phyloP scores from a whole-genome alignment of 352 stramenopile species.

The Globisporangium uncinulatum region DNA sequence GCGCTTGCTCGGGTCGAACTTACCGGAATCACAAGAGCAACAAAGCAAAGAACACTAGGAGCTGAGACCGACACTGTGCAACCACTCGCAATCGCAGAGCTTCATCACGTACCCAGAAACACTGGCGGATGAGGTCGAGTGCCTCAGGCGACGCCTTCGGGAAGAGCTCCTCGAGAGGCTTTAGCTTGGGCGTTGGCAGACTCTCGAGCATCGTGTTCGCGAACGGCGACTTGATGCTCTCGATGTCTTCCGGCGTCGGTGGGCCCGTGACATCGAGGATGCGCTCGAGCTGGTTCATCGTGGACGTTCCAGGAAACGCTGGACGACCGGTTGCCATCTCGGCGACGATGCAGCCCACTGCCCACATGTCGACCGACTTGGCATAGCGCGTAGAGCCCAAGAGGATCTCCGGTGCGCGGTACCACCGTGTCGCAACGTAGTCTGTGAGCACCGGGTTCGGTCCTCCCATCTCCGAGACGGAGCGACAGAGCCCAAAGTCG shows the following conservation, averaged over 20 bases:
- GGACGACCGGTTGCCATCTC: slow-evolving; percentile 92
- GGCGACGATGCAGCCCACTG: slow-evolving; percentile 91
- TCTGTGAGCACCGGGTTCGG: slow-evolving; percentile 90
- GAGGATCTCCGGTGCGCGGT: slow-evolving; percentile 94
- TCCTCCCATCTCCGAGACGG: slow-evolving; percentile 78
- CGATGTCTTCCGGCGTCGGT: slow-evolving; percentile 86
- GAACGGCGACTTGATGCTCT: slow-evolving; percentile 91
- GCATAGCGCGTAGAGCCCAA: slow-evolving; percentile 92
- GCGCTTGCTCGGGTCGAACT: slow-evolving; percentile 90
- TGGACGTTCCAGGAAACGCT: slow-evolving; percentile 92
- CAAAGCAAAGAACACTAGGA: background rate
- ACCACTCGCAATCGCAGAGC: background rate
- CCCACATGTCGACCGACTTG: slow-evolving; percentile 93
- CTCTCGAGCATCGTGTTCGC: slow-evolving; percentile 92
- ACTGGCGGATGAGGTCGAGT: slow-evolving; percentile 87
- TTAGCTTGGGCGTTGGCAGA: slow-evolving; percentile 69
- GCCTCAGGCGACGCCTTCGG: slow-evolving; percentile 82
- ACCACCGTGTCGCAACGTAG: slow-evolving; percentile 96
- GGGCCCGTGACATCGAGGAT: slow-evolving; percentile 93
- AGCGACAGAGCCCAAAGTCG: slow-evolving; percentile 95
- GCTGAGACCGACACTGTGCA: background rate
- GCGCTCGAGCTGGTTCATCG: slow-evolving; percentile 96
- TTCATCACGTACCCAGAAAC: slow-evolving; percentile 55
- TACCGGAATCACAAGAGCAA: slow-evolving; percentile 16
- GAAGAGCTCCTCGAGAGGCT: slow-evolving; percentile 84